Percentiles rank a stretch among this genome's conserved stretches.
These are phyloP conservation scores for Peterozyma toletana DNA, from an alignment of 805 yeast genomes.

Conservation along the genomic window DNA sequence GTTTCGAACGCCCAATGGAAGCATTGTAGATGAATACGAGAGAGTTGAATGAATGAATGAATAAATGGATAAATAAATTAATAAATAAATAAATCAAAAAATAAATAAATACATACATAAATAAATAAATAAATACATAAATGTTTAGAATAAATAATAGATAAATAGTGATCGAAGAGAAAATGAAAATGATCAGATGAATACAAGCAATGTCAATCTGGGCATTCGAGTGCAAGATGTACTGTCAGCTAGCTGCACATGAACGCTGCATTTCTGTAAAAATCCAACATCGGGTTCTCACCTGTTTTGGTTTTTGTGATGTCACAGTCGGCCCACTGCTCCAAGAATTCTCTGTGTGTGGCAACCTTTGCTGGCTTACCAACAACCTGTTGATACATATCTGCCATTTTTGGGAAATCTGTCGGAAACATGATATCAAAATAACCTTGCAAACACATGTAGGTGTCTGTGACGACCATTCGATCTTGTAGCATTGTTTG, in stretches of 20 bases:
- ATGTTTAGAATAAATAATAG: too few relatives aligned
- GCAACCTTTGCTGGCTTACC: slow-evolving; percentile 50
- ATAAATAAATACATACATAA: too few relatives aligned
- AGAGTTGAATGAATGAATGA: too few relatives aligned
- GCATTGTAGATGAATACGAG: too few relatives aligned
- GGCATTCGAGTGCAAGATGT: not conserved
- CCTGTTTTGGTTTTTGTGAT: slow-evolving; percentile 67
- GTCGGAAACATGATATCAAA: slow-evolving; percentile 88
- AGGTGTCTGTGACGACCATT: slow-evolving; percentile 65
- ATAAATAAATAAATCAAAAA: too few relatives aligned
- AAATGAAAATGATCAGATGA: too few relatives aligned
- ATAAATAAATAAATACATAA: too few relatives aligned
- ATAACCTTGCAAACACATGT: slow-evolving; percentile 79
- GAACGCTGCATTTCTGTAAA: slow-evolving; percentile 71
- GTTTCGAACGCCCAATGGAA: too few relatives aligned
- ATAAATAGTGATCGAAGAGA: too few relatives aligned
- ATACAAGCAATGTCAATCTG: too few relatives aligned
- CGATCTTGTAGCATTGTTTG: slow-evolving; percentile 64
- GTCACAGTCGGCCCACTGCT: slow-evolving; percentile 63
- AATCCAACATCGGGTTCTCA: slow-evolving; percentile 77
- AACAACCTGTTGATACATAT: slow-evolving; percentile 54
- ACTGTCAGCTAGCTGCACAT: slow-evolving; percentile 36
- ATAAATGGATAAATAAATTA: too few relatives aligned
- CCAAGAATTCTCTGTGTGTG: slow-evolving; percentile 58
- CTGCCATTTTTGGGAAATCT: slow-evolving; percentile 55